Percentiles rank a stretch among this genome's conserved stretches.
Evolutionary conservation across 371 early-diverging fungal species (phyloP).

Genomic region (Mucor velutinosus): DNA sequence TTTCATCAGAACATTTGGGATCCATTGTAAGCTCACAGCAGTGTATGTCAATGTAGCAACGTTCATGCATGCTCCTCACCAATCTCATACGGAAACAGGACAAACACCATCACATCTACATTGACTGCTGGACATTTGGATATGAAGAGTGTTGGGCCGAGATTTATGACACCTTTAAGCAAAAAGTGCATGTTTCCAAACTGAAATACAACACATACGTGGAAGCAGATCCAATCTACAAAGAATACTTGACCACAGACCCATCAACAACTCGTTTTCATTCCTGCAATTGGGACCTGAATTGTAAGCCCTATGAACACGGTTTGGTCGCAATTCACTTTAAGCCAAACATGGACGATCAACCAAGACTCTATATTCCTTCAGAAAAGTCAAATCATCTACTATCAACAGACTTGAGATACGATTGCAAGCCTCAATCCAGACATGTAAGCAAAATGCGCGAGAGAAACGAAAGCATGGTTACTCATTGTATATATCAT

Average conservation of each 20-base stretch:
- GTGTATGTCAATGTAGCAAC: slow-evolving; percentile 13
- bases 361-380: slow-evolving; percentile 4
- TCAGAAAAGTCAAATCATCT: neutral
- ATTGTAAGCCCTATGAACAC: neutral
- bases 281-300: slow-evolving; percentile 19
- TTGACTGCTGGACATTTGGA: slow-evolving; percentile 51
- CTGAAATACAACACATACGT: slow-evolving; percentile 36
- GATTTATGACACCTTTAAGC: slow-evolving; percentile 26
- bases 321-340: neutral
- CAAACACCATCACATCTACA: slow-evolving; percentile 34
- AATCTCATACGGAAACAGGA: slow-evolving; percentile 28
- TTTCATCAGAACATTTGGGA: neutral
- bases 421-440: neutral
- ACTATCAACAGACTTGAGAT: slow-evolving; percentile 17
- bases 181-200: slow-evolving; percentile 42
- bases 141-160: slow-evolving; percentile 49
- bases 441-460: neutral
- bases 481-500: neutral
- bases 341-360: neutral
- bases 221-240: slow-evolving; percentile 17
- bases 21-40: neutral
- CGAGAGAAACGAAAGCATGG: neutral
- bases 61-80: slow-evolving; percentile 25
- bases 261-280: slow-evolving; percentile 20
- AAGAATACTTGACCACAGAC: slow-evolving; percentile 16